phyloP scores from a whole-genome alignment of 2,329 filamentous ascomycete species.

The Corniculantispora saksenae region DNA sequence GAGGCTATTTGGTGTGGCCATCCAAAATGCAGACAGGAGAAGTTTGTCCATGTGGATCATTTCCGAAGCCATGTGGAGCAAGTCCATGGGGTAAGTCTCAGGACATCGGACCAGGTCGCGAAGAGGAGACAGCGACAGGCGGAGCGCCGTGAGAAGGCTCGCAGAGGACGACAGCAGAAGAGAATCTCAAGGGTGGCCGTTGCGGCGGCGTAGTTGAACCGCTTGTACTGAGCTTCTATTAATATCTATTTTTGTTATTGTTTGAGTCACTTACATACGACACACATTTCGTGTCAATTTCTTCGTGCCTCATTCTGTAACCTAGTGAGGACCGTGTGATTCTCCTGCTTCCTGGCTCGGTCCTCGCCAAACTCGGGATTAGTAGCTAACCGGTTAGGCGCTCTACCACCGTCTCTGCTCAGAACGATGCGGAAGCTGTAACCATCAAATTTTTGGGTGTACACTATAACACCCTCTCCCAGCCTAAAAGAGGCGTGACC shows the following conservation, averaged over 20 bases:
- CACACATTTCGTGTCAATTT: background rate
- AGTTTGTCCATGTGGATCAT: constrained; percentile 19
- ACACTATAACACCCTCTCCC: background rate
- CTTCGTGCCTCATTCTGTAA: background rate
- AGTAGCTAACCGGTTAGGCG: background rate
- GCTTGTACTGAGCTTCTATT: background rate
- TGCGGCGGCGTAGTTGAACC: background rate
- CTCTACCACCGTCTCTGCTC: background rate
- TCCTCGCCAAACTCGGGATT: background rate
- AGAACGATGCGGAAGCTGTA: background rate
- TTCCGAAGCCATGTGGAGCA: background rate
- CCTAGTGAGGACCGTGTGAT: background rate
- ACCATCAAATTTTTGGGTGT: background rate
- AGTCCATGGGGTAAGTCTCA: background rate
- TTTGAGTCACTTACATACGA: background rate
- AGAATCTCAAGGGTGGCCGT: background rate
- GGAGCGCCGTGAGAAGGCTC: constrained; percentile 15
- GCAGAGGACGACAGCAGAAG: background rate
- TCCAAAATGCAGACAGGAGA: constrained; percentile 23
- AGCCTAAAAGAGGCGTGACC: background rate
- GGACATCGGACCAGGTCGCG: background rate
- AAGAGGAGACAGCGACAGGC: background rate
- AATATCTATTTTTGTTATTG: background rate
- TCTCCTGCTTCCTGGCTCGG: background rate
- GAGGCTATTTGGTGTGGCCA: constrained; percentile 23